Percentiles rank a stretch among this genome's conserved stretches.
Evolutionary conservation across 2,329 filamentous ascomycete genomes (phyloP).

Genomic region (Xylariaceae sp.): DNA sequence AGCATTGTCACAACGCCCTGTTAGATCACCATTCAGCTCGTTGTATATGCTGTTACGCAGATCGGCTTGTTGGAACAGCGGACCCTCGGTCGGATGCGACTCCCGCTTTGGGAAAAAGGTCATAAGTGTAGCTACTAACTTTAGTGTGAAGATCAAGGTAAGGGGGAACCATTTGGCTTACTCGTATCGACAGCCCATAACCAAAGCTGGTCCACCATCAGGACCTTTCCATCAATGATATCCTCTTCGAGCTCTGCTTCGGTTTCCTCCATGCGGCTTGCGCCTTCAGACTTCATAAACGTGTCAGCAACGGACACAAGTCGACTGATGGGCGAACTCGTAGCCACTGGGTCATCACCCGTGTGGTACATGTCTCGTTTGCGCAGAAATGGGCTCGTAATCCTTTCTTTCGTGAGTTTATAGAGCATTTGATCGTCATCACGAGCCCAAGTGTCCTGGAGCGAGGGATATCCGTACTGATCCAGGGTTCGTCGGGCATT

Average conservation of each 20-base stretch:
- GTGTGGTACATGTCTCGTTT: constrained; percentile 25
- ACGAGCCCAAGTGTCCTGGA: constrained; percentile 55
- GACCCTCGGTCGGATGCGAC: constrained; percentile 50
- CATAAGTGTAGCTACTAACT: constrained; percentile 41
- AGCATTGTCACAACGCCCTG: constrained; percentile 57
- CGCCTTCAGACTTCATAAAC: constrained; percentile 14
- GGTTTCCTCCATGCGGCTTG: constrained; percentile 26
- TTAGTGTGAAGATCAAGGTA: not conserved
- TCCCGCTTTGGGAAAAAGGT: constrained; percentile 55
- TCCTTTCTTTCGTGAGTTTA: constrained; percentile 55
- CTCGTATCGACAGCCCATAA: constrained; percentile 54
- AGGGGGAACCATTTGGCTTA: constrained; percentile 29
- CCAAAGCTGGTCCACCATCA: constrained; percentile 68
- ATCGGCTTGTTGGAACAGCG: constrained; percentile 57
- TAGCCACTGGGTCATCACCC: constrained; percentile 8
- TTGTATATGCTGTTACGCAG: constrained; percentile 62
- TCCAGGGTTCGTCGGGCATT: constrained; percentile 60
- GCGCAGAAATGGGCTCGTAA: constrained; percentile 16
- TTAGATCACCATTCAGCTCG: constrained; percentile 61
- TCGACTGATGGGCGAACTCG: constrained; percentile 20
- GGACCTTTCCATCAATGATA: constrained; percentile 50
- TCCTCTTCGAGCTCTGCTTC: constrained; percentile 31
- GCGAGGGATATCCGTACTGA: constrained; percentile 59
- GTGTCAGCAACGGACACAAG: constrained; percentile 17
- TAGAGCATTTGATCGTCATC: constrained; percentile 67